Percentiles rank a stretch among this genome's conserved stretches.
Conservation (phyloP, 228 moss, liverwort and hornwort genomes). For the Sphagnum magellanicum region DNA sequence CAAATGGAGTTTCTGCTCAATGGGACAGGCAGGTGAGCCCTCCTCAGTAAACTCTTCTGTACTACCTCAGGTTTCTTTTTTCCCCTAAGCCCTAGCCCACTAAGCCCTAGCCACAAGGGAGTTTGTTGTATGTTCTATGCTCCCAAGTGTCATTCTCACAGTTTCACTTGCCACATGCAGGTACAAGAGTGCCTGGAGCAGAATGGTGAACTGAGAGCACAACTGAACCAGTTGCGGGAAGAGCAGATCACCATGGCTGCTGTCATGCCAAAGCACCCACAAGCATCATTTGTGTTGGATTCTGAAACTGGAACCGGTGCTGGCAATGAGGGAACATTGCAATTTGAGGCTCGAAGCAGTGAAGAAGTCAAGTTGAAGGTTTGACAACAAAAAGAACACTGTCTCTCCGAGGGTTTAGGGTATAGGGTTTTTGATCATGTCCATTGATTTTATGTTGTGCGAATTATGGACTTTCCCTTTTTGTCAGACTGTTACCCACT, state of each 20-base stretch:
- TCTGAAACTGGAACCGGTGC: slow-evolving; percentile 7
- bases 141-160: neutral
- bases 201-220: slow-evolving; percentile 60
- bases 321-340: slow-evolving; percentile 6
- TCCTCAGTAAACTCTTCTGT: too few species aligned
- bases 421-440: too few species aligned
- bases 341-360: slow-evolving; percentile 32
- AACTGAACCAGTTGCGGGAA: slow-evolving; percentile 63
- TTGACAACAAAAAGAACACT: neutral
- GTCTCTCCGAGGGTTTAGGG: too few species aligned
- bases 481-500: too few species aligned
- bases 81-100: too few species aligned
- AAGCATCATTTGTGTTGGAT: slow-evolving; percentile 1
- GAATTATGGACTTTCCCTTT: too few species aligned
- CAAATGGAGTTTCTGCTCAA: slow-evolving; percentile 48
- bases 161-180: slow-evolving; percentile 13
- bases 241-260: slow-evolving; percentile 43
- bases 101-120: too few species aligned
- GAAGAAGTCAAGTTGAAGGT: slow-evolving; percentile 82
- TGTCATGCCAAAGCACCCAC: slow-evolving; percentile 9
- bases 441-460: too few species aligned
- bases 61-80: too few species aligned
- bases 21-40: slow-evolving; percentile 76
- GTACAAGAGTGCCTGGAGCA: slow-evolving; percentile 74
- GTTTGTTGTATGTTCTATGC: neutral